Evolutionary conservation across 2,329 filamentous ascomycete species (phyloP), one percentile per base, ranked within the genome.

Genomic region (Aspergillus neotritici): DNA sequence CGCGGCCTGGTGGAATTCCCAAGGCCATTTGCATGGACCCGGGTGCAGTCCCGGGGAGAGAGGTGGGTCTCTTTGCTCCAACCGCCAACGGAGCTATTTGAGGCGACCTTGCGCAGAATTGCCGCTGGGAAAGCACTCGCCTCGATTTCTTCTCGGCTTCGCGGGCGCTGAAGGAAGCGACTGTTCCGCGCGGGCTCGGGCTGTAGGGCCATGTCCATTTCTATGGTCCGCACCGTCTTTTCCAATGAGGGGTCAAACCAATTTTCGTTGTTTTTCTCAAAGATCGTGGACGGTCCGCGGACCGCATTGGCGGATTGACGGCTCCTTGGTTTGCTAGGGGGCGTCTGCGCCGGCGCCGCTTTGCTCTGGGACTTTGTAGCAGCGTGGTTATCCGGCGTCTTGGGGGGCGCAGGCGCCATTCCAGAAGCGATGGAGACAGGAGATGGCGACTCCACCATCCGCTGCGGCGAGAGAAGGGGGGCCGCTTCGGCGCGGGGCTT

Each of bases 401-500:
- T 53, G 2, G 43, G 4, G 29, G 53, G 59, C 8, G 46, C 49
- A 6, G 50, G 41, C 6, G 65, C 57, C 11, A 51, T 47, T 37
- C 69, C 67, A 5, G 65, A 65, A 13, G 41, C 46, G 5, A 62
- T 48, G 5, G 64, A 67, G 28, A 67, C 57, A 2, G 66, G 60
- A 10, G 67, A 69, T 0, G 68, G 67, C 1, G 67, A 70, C 28
- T 61, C 50, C 16, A 64, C 65, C 56, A 69, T 58, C 16, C 66
- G 62, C 31, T 69, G 65, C 12, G 68, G 68, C n/a, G 68, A 71
- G 13, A 69, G 53, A 21, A 69, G 58, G 25, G 64, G 65, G 14
- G 54, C 51, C 4, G 54, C 41, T 9, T 50, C 47, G 32, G 60
- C 54, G 32, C 60, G 60, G 2, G 67, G 67, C 47, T 64, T 69